Conservation (phyloP, 345 rosid genomes). For the Cochlearia excelsa region DNA sequence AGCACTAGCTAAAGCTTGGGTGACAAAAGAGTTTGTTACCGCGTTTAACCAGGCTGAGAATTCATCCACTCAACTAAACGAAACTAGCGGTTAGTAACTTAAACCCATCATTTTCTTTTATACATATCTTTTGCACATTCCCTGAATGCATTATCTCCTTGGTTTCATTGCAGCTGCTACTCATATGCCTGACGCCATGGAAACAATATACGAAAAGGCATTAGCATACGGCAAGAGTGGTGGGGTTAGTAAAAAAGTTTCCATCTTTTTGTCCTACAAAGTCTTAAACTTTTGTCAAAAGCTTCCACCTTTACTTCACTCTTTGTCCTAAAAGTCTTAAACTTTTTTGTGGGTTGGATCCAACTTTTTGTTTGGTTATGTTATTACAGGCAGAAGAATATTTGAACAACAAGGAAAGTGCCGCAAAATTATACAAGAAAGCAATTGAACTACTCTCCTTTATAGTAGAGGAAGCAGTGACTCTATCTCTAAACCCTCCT, state of each 20-base stretch:
- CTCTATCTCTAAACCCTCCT: slow-evolving; percentile 57
- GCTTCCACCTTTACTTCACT: slow-evolving; percentile 4
- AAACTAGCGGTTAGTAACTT: slow-evolving; percentile 53
- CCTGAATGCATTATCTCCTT: slow-evolving; percentile 20
- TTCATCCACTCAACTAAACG: slow-evolving; percentile 45
- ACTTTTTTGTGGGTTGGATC: slow-evolving; percentile 10
- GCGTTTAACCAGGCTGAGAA: slow-evolving; percentile 62
- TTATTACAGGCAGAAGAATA: slow-evolving; percentile 58
- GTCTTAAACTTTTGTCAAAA: slow-evolving; percentile 6
- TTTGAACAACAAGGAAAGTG: slow-evolving; percentile 51
- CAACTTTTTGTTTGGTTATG: background rate
- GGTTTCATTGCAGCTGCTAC: slow-evolving; percentile 47
- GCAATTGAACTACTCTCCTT: slow-evolving; percentile 66
- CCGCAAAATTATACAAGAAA: slow-evolving; percentile 57
- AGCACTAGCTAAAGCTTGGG: slow-evolving; percentile 47
- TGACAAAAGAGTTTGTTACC: slow-evolving; percentile 51
- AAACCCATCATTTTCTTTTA: background rate
- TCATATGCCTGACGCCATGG: slow-evolving; percentile 83
- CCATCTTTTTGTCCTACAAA: background rate
- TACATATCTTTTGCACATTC: slow-evolving; percentile 13
- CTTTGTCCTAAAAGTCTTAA: background rate
- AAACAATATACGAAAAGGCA: slow-evolving; percentile 57
- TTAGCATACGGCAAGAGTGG: slow-evolving; percentile 57
- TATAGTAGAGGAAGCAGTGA: slow-evolving; percentile 55
- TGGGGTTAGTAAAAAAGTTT: slow-evolving; percentile 44